Evolutionary conservation across 768 basidiomycete species (phyloP).

Genomic region (Termitomyces sp.): DNA sequence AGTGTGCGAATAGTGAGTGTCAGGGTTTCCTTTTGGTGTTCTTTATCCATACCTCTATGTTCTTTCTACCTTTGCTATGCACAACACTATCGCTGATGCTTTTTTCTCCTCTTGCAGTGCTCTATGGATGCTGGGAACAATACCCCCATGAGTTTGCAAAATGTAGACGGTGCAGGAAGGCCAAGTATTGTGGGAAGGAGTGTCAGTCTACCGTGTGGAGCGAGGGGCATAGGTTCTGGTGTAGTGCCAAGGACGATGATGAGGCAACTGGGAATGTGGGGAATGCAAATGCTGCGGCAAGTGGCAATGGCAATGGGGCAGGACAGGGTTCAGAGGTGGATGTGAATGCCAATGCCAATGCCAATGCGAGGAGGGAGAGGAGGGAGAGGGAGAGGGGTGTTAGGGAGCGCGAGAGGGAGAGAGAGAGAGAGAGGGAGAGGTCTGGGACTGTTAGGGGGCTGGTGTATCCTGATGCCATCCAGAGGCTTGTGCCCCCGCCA

Average conservation of each 20-base stretch:
- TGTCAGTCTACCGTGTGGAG: slow-evolving; percentile 97
- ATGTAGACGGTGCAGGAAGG: slow-evolving; percentile 92
- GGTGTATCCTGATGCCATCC: not conserved
- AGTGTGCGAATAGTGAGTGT: slow-evolving; percentile 91
- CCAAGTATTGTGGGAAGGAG: slow-evolving; percentile 97
- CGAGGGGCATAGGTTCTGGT: slow-evolving; percentile 96
- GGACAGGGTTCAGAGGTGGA: not conserved
- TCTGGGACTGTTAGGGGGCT: not conserved
- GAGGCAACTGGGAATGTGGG: slow-evolving; percentile 24
- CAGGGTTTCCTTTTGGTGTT: not conserved
- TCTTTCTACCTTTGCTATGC: no score
- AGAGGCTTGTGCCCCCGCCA: not conserved
- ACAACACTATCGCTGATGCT: slow-evolving; percentile 9
- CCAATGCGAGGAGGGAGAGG: slow-evolving; percentile 12
- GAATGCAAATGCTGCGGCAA: not conserved
- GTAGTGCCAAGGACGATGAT: slow-evolving; percentile 62
- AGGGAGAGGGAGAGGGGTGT: slow-evolving; percentile 5
- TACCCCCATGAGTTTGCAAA: slow-evolving; percentile 96
- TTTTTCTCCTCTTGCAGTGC: slow-evolving; percentile 50
- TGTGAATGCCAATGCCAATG: not conserved
- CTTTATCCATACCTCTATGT: no score
- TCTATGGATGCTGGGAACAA: slow-evolving; percentile 92
- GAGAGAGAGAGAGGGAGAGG: slow-evolving; percentile 3
- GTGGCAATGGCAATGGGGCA: no score
- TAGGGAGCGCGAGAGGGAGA: slow-evolving; percentile 6